A percentile compares a stretch with the other conserved stretches of the same genome.
phyloP scores from a whole-genome alignment of 441 rosid species.

The Corymbia calophylla region DNA sequence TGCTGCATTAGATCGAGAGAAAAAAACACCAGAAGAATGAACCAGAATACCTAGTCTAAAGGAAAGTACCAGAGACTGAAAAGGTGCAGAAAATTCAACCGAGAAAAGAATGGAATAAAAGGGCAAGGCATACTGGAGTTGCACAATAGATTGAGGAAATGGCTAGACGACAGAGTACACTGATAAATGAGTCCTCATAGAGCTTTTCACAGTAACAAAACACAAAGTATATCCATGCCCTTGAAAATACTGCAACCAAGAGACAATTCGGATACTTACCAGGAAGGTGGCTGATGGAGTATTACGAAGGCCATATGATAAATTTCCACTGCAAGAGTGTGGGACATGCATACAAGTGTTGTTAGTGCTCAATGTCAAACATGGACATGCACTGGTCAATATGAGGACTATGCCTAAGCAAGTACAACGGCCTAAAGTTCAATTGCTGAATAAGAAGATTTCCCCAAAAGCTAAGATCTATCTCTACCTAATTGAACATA shows the following conservation, averaged over 20 bases:
- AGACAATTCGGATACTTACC: conserved; percentile 31
- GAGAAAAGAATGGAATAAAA: background rate
- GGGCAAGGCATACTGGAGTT: background rate
- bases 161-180: background rate
- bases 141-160: background rate
- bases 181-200: background rate
- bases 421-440: background rate
- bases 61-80: background rate
- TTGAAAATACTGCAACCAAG: background rate
- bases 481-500: background rate
- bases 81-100: background rate
- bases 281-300: conserved; percentile 60
- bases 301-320: conserved; percentile 85
- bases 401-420: background rate
- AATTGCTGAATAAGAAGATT: background rate
- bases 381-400: background rate
- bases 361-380: background rate
- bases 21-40: background rate
- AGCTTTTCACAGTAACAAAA: background rate
- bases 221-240: background rate
- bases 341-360: background rate
- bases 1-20: background rate
- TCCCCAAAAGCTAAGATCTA: background rate
- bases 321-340: conserved; percentile 55
- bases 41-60: background rate